phyloP scores from a whole-genome alignment of 2,329 filamentous ascomycete species.

The Blastomyces parvus region DNA sequence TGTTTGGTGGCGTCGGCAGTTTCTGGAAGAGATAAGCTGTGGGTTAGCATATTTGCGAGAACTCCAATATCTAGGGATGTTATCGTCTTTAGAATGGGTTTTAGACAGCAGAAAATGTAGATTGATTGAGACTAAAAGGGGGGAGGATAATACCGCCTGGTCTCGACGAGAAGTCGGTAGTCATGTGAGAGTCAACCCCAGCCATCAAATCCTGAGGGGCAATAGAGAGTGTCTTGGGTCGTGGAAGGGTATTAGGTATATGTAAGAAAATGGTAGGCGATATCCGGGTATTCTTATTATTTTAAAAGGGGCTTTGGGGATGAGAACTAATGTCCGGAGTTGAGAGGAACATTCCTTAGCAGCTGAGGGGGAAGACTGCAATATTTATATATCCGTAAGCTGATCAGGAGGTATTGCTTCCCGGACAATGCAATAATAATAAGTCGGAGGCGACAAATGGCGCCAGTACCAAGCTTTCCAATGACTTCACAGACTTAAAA shows the following conservation, averaged over 20 bases:
- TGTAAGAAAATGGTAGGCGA: neutral
- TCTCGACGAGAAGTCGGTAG: neutral
- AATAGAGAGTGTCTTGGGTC: neutral
- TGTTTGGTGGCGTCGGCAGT: neutral
- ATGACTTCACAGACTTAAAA: slow-evolving; percentile 2
- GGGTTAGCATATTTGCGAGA: neutral
- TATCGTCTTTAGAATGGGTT: neutral
- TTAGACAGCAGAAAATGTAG: neutral
- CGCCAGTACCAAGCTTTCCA: neutral
- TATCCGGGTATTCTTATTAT: neutral
- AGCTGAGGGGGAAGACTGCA: neutral
- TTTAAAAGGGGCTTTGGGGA: neutral
- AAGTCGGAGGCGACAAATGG: neutral
- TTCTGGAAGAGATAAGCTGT: neutral
- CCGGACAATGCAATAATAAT: neutral
- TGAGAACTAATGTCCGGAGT: too few species aligned
- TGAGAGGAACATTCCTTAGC: too few species aligned
- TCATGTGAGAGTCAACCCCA: neutral
- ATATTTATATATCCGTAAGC: neutral
- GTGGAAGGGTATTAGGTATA: neutral
- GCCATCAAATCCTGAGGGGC: neutral
- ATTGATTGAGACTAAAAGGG: neutral
- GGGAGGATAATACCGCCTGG: neutral
- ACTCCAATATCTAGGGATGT: neutral
- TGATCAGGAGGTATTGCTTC: neutral